Evolutionary conservation across 371 early-diverging fungal species (phyloP), one percentile per base, ranked within the genome.

Genomic region (Apophysomyces trapeziformis): DNA sequence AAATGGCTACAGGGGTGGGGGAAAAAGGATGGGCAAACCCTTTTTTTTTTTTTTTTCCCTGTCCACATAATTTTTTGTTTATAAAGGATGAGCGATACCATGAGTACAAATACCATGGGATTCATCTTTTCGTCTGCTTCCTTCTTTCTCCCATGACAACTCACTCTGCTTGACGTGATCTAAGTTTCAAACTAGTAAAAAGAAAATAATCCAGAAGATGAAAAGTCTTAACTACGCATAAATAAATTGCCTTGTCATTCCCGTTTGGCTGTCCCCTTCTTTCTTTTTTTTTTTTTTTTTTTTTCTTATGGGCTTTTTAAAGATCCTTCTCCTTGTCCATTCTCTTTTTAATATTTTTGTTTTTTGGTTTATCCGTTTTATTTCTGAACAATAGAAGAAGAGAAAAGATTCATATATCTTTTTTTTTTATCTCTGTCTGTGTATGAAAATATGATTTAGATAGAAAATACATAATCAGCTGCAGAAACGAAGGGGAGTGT

Each of bases 401-500:
- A 26, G 32, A 26, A 26, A 45, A 13, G 14, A 14, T 43, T 12
- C 43, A 45, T 5, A 12, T 6, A 45, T 6, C 16, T 7, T n/a
- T 45, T 45, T 45, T 45, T 26, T 26, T 26, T 26, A 26, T 26
- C 2, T 26, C 46, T 45, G 13, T 45, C 13, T 45, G 13, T 45
- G 16, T 45, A 13, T 13, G 13, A n/a, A 7, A 50, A 18, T 21
- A 4, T 16, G 7, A 21, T 50, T 26, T 50, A 21, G 54, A 50
- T 50, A 50, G 54, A 50, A 50, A 50, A 50, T 21, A 26, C 21
- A 50, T 50, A 32, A 50, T 50, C 54, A 50, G 54, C 54, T 50
- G 54, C 54, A 50, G 54, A 18, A 21, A 26, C n/a, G 54, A 26
- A 21, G 21, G 54, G 4, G 54, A 50, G 21, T 21, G 32, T 26